These are phyloP conservation scores for Solanum pennellii DNA, from an alignment of 257 asterid species.

Conservation along the genomic window DNA sequence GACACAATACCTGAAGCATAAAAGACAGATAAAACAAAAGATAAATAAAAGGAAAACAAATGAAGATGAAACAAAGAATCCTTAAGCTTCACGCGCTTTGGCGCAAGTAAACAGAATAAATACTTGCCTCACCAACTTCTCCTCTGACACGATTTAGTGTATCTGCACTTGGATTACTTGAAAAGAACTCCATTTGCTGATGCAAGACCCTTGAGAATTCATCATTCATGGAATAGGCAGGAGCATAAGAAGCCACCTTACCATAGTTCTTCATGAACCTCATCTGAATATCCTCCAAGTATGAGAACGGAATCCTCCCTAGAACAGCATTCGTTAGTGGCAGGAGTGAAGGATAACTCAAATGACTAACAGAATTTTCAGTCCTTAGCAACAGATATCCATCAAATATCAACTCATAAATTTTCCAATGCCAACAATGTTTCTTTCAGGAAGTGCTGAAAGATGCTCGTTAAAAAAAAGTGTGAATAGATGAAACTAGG, in stretches of 20 bases:
- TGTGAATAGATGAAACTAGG: not conserved
- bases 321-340: conserved; percentile 1
- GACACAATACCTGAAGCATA: not conserved
- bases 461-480: not conserved
- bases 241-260: conserved; percentile 67
- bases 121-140: conserved; percentile 90
- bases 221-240: conserved; percentile 98
- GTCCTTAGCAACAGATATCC: not conserved
- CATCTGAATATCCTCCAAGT: conserved; percentile 95
- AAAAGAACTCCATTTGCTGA: conserved; percentile 98
- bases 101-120: not conserved
- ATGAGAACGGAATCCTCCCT: conserved; percentile 95
- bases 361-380: not conserved
- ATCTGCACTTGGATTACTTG: conserved; percentile 92
- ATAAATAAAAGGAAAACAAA: not conserved
- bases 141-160: conserved; percentile 84
- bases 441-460: not conserved
- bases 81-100: not conserved
- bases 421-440: not conserved
- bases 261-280: conserved; percentile 96
- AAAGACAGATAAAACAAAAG: not conserved
- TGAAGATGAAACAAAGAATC: not conserved
- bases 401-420: not conserved
- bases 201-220: conserved; percentile 96
- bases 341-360: not conserved